These are phyloP conservation scores for Curvularia hawaiiensis DNA, from an alignment of 2,329 filamentous ascomycete genomes.

Conservation along the genomic window DNA sequence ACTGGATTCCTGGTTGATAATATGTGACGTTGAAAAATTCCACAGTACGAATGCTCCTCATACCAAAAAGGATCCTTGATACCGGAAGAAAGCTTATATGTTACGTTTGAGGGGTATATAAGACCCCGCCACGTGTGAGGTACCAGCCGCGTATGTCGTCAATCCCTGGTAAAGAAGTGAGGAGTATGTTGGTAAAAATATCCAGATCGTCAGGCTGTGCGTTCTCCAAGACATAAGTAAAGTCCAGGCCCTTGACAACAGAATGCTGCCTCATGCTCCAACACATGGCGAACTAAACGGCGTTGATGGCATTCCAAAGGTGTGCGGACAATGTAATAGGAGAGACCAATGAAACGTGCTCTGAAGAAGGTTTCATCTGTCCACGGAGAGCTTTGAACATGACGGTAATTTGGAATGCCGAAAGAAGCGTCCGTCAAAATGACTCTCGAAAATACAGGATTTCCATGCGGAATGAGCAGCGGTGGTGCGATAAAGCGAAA, in stretches of 20 bases:
- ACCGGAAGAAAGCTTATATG: neutral
- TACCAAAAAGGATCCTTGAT: too few species aligned
- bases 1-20: too few species aligned
- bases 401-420: constrained; percentile 53
- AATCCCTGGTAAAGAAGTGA: constrained; percentile 33
- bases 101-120: constrained; percentile 2
- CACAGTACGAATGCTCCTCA: too few species aligned
- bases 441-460: constrained; percentile 61
- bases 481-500: constrained; percentile 50
- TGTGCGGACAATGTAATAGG: constrained; percentile 34
- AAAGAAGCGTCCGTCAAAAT: constrained; percentile 57
- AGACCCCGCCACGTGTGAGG: constrained; percentile 24
- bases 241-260: constrained; percentile 37
- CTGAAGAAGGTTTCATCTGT: constrained; percentile 20
- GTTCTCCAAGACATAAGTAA: constrained; percentile 27
- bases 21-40: too few species aligned
- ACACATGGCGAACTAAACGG: constrained; percentile 39
- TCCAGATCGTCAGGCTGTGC: constrained; percentile 38
- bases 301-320: constrained; percentile 37
- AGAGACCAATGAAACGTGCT: constrained; percentile 14
- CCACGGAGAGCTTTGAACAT: constrained; percentile 30
- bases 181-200: constrained; percentile 35
- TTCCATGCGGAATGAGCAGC: constrained; percentile 52
- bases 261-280: constrained; percentile 41
- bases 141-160: constrained; percentile 42